Percentiles rank a stretch among this genome's conserved stretches.
phyloP scores from a whole-genome alignment of 2,329 filamentous ascomycete genomes.

The Beauveria sp. region DNA sequence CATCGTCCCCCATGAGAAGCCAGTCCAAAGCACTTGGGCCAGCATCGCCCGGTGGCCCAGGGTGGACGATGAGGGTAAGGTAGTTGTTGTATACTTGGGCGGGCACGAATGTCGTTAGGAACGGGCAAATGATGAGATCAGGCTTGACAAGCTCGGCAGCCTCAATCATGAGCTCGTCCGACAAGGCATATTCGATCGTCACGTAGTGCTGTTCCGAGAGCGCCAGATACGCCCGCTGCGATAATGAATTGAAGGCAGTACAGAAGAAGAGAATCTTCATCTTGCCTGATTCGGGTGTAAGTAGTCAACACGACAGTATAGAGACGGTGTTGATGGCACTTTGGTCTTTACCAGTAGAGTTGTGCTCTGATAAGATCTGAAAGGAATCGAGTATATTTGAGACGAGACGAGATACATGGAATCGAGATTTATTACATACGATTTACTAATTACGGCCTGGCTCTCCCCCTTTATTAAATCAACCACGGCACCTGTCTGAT shows the following conservation, averaged over 20 bases:
- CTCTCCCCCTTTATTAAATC: neutral
- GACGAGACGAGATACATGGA: neutral
- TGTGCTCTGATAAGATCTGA: neutral
- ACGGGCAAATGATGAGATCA: constrained; percentile 34
- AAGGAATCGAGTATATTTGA: neutral
- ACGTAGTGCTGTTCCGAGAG: constrained; percentile 28
- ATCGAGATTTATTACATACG: neutral
- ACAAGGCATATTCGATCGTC: constrained; percentile 31
- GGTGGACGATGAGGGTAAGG: constrained; percentile 33
- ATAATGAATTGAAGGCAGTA: constrained; percentile 36
- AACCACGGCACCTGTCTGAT: neutral
- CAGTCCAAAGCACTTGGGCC: constrained; percentile 35
- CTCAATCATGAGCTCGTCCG: constrained; percentile 26
- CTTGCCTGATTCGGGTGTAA: neutral
- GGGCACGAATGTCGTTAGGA: constrained; percentile 31
- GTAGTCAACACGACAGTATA: neutral
- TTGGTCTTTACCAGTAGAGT: neutral
- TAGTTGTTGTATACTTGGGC: constrained; percentile 27
- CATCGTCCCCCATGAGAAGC: constrained; percentile 35
- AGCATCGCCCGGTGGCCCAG: constrained; percentile 33
- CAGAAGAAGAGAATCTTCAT: constrained; percentile 37
- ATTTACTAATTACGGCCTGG: neutral
- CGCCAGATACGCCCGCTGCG: constrained; percentile 30
- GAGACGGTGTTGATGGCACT: neutral
- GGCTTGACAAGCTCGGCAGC: constrained; percentile 29